phyloP scores from a whole-genome alignment of 176 grass and related monocot species.

The Triticum urartu region DNA sequence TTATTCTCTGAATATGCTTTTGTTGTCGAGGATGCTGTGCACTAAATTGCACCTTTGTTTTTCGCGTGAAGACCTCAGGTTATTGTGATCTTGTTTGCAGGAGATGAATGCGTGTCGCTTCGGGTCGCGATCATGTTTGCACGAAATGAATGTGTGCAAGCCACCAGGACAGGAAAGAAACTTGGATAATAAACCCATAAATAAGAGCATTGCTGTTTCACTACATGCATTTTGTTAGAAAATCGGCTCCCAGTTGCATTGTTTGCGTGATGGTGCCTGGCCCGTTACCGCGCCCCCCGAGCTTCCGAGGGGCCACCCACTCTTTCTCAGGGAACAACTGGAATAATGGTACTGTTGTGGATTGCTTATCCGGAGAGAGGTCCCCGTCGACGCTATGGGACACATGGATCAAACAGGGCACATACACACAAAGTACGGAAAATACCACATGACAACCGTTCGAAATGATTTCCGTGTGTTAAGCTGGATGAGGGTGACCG shows the following conservation, averaged over 20 bases:
- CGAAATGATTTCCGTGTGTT: neutral
- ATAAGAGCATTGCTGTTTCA: neutral
- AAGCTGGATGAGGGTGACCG: neutral
- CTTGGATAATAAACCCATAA: neutral
- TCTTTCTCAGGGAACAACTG: neutral
- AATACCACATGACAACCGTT: no score
- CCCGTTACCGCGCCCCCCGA: neutral
- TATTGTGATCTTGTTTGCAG: neutral
- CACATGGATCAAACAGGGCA: neutral
- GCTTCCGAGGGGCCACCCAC: constrained; percentile 9
- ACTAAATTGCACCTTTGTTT: neutral
- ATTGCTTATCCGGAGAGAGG: neutral
- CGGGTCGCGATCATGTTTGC: neutral
- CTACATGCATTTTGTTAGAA: neutral
- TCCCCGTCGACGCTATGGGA: neutral
- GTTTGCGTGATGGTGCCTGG: neutral
- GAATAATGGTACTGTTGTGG: neutral
- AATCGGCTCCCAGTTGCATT: neutral
- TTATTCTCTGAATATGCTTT: neutral
- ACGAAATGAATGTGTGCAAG: neutral
- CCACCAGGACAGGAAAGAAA: neutral
- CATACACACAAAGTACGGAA: neutral
- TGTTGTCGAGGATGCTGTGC: neutral
- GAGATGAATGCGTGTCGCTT: neutral
- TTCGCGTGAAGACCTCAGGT: neutral